Percentiles rank a stretch among this genome's conserved stretches.
These are phyloP conservation scores for Globisporangium irregulare DNA, from an alignment of 352 stramenopile genomes.

Conservation along the genomic window DNA sequence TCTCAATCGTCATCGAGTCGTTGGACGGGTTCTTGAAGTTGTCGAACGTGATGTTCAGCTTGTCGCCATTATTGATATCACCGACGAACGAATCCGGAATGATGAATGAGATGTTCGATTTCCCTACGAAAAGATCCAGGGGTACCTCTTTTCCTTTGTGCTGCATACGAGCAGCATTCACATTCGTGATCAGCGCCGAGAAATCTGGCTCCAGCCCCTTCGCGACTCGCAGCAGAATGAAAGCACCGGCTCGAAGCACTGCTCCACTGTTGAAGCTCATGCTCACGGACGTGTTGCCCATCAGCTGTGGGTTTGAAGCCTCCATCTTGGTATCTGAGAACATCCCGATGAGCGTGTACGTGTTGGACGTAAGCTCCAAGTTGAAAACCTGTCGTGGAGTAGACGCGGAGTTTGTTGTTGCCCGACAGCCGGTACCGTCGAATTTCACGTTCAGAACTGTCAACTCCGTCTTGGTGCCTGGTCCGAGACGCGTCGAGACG, in stretches of 20 bases:
- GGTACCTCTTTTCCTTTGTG: slow-evolving; percentile 27
- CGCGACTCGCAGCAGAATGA: slow-evolving; percentile 71
- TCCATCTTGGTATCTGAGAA: slow-evolving; percentile 54
- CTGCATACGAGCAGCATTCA: slow-evolving; percentile 43
- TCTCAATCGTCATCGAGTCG: slow-evolving; percentile 54
- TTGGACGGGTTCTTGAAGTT: slow-evolving; percentile 68
- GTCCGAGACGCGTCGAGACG: slow-evolving; percentile 52
- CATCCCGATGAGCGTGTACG: slow-evolving; percentile 52
- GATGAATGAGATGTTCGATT: slow-evolving; percentile 71
- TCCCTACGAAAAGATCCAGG: slow-evolving; percentile 47
- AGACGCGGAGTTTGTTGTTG: slow-evolving; percentile 17
- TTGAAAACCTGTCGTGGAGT: slow-evolving; percentile 50
- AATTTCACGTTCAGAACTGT: slow-evolving; percentile 56
- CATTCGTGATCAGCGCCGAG: slow-evolving; percentile 46
- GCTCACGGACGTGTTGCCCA: slow-evolving; percentile 50
- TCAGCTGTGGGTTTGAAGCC: slow-evolving; percentile 43
- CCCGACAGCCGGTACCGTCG: slow-evolving; percentile 48
- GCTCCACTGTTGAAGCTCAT: slow-evolving; percentile 61
- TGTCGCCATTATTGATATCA: slow-evolving; percentile 76
- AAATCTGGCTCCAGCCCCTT: slow-evolving; percentile 56
- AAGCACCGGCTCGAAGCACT: slow-evolving; percentile 47
- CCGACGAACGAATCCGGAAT: slow-evolving; percentile 54
- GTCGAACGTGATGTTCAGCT: slow-evolving; percentile 56
- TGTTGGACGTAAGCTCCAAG: slow-evolving; percentile 45
- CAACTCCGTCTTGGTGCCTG: slow-evolving; percentile 56